Percentiles rank a stretch among this genome's conserved stretches.
Evolutionary conservation across 345 rosid species (phyloP).

Genomic region (Arabis alpina): DNA sequence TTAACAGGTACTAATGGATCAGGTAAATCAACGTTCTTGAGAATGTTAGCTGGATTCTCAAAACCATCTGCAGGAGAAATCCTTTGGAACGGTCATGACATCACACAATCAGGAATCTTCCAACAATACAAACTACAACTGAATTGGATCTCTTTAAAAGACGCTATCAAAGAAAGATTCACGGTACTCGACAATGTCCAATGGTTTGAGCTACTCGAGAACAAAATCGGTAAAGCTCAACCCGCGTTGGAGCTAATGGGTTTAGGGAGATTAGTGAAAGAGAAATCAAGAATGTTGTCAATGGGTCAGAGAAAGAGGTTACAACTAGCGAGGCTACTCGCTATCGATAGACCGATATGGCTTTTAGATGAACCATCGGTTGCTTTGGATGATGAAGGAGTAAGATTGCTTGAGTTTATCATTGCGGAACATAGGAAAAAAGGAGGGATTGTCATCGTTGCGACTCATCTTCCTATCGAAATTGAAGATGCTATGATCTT

Average conservation of each 20-base stretch:
- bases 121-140: conserved; percentile 93
- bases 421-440: conserved; percentile 76
- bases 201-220: conserved; percentile 87
- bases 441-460: conserved; percentile 83
- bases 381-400: conserved; percentile 84
- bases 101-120: conserved; percentile 72
- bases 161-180: conserved; percentile 69
- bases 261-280: conserved; percentile 73
- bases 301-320: conserved; percentile 93
- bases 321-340: conserved; percentile 81
- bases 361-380: conserved; percentile 87
- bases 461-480: conserved; percentile 81
- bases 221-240: conserved; percentile 70
- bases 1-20: conserved; percentile 84
- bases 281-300: conserved; percentile 78
- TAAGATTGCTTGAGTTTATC: conserved; percentile 69
- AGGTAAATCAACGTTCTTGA: conserved; percentile 74
- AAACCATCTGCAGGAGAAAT: conserved; percentile 85
- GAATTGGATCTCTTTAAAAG: conserved; percentile 89
- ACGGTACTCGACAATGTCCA: conserved; percentile 76
- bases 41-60: conserved; percentile 89
- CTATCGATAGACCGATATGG: conserved; percentile 91
- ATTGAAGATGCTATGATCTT: conserved; percentile 85
- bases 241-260: conserved; percentile 92
- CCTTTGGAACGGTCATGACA: conserved; percentile 90